Evolutionary conservation across 768 basidiomycete species (phyloP).

Genomic region (Tricholoma saponaceum): DNA sequence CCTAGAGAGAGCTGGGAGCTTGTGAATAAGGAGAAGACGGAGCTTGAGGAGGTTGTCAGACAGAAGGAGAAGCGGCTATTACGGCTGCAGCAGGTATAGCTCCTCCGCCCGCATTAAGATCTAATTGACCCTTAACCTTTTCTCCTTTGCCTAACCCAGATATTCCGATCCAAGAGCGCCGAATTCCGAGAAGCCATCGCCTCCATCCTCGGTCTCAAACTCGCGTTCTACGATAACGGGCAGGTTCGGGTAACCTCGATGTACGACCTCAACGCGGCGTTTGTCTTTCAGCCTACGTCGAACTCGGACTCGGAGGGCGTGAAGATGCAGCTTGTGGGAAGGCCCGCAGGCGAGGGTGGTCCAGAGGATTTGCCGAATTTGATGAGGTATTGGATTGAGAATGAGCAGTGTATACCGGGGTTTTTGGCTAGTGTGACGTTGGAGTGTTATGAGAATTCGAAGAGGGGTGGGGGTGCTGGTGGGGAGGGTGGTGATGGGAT

Average conservation of each 20-base stretch:
- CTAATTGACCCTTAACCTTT: not conserved
- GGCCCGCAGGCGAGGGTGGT: slow-evolving; percentile 69
- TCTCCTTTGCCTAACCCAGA: slow-evolving; percentile 34
- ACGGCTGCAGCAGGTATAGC: slow-evolving; percentile 71
- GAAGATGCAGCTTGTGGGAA: slow-evolving; percentile 72
- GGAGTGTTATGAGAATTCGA: slow-evolving; percentile 81
- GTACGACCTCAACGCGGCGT: slow-evolving; percentile 82
- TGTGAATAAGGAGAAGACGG: slow-evolving; percentile 61
- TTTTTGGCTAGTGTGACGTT: slow-evolving; percentile 87
- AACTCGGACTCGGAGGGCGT: slow-evolving; percentile 28
- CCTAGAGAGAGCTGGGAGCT: slow-evolving; percentile 81
- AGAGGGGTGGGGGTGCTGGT: slow-evolving; percentile 22
- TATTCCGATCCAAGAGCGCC: slow-evolving; percentile 78
- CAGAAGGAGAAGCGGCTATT: slow-evolving; percentile 82
- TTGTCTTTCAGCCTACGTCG: slow-evolving; percentile 74
- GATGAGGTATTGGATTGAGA: slow-evolving; percentile 84
- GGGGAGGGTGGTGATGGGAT: too few relatives aligned
- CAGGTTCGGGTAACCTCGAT: slow-evolving; percentile 88
- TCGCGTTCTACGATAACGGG: slow-evolving; percentile 89
- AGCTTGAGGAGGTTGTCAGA: slow-evolving; percentile 57
- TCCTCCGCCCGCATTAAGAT: not conserved
- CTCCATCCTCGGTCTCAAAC: slow-evolving; percentile 85
- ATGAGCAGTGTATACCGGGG: slow-evolving; percentile 82
- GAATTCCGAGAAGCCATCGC: slow-evolving; percentile 92
- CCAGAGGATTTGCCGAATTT: slow-evolving; percentile 71